Evolutionary conservation across 768 basidiomycete species (phyloP).

Genomic region (Galerina sulciceps): DNA sequence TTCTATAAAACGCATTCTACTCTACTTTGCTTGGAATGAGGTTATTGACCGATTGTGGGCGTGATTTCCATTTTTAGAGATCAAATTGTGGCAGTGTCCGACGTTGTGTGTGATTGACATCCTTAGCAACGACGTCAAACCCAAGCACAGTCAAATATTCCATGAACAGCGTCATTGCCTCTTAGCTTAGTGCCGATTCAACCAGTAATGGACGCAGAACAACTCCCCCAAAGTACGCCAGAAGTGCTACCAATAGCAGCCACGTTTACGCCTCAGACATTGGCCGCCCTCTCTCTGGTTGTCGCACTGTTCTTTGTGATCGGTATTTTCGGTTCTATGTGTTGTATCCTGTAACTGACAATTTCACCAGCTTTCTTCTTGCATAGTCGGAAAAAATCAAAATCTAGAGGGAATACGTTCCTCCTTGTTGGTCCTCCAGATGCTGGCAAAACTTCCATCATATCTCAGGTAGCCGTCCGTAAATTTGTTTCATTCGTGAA

Average conservation of each 20-base stretch:
- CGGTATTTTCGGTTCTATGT: constrained; percentile 21
- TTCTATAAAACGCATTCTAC: too few relatives aligned
- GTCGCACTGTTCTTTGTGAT: constrained; percentile 47
- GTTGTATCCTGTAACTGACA: not conserved
- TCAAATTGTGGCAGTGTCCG: not conserved
- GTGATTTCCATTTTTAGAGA: not conserved
- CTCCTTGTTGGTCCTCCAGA: constrained; percentile 78
- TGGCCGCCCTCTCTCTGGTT: constrained; percentile 45
- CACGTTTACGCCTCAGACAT: constrained; percentile 39
- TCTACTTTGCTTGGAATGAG: too few relatives aligned
- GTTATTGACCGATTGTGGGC: not conserved
- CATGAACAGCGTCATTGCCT: not conserved
- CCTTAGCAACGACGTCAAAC: not conserved
- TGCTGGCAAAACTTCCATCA: constrained; percentile 80
- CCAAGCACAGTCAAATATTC: not conserved
- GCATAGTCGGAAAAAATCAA: constrained; percentile 46
- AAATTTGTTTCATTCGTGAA: not conserved
- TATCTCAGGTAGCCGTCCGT: constrained; percentile 60
- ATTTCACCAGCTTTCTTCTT: constrained; percentile 44
- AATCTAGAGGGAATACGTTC: constrained; percentile 59
- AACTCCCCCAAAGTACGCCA: constrained; percentile 27
- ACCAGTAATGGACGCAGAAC: not conserved
- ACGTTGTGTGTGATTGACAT: not conserved
- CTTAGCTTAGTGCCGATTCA: not conserved
- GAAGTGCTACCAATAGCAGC: constrained; percentile 40